Evolutionary conservation across 192 early-diverging fungal genomes (phyloP), one percentile per base, ranked within the genome.

Genomic region (Umbelopsis isabellina): DNA sequence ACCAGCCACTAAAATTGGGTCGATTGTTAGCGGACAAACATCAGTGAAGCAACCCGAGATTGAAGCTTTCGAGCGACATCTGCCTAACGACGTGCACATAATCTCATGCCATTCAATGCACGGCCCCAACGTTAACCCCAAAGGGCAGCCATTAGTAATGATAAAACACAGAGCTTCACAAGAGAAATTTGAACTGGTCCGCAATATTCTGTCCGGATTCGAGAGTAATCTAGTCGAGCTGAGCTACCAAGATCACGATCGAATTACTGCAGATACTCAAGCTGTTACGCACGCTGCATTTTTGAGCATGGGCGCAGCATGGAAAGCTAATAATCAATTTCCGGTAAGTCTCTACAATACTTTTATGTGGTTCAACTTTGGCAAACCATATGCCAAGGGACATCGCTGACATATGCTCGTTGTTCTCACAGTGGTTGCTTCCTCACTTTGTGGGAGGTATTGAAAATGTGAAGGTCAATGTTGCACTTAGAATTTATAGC

Each of bases 41-140:
- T 98, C 96, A 4, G 94, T 98, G 18, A 98, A 98, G 80, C 88
- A 90, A 69, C 96, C 94, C 0, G 97, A 99, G 80, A 93, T 99
- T 67, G 76, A 65, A 6, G 96, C 96, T 4, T 97, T 99, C 69
- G 92, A 95, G 21, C 85, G 85, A 73, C 83, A 94, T 75, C 70
- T 99, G 20, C 96, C 97, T 1, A 46, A 70, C 0, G 97, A 99
- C 79, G 93, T 95, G n/a, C 88, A 96, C 73, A 97, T 99, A 64
- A 89, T 99, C 9, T 91, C 94, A 6, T 95, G 92, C 64, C 97
- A 99, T 76, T 96, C 94, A 4, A 88, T 99, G 85, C 97, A 99
- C 72, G 97, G 97, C 2, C 97, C 97, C 0, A 89, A 87, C 46
- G 92, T 98, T 51, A 80, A 89, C 46, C 87, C 96, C 0, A 85